Base-by-base conservation (phyloP, 805 yeast species). In the Ogataea methanolica region DNA sequence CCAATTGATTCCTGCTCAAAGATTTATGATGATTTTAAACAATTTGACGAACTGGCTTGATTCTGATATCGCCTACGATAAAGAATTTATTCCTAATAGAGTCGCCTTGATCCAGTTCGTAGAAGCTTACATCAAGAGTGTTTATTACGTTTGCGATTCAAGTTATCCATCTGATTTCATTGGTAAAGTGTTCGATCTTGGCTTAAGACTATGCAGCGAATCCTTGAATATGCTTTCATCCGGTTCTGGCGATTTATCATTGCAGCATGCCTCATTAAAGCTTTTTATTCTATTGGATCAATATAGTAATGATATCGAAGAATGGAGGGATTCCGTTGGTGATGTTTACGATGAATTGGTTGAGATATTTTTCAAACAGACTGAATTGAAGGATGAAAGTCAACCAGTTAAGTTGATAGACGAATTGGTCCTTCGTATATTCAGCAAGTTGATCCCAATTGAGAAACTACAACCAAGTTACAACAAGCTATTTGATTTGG, bases 21-120 rank as follows among this genome's bases (percentile, higher is more conserved):
- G 94, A 54, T 67, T 84, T 36, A 75, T 72, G 39, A 79, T 85
- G 88, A 65, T 84, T 8, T 51, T 87, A 17, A 75, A 71, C 38
- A 73, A 77, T 5, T 53, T 89, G 1, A 58, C 63, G 5, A 66
- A 65, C 17, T 84, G 91, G 88, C 54, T 83, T 21, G 85, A 81
- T 22, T 73, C 82, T 15, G 88, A 80, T 19, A 55, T 74, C 43
- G 79, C 85, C 1, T 84, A 78, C 60, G 88, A 82, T 17, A 63
- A 68, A 0, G 74, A 67, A 6, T 88, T 85, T 50, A 56, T 69
- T 16, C 61, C 70, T 5, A 61, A 80, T 29, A 72, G 92, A 59
- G 61, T 79, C 19, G 76, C 73, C 31, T 57, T 85, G 22, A 61
- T 81, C 15, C 72, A 70, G 23, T 73, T 85, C 42, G 69, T 57